Evolutionary conservation across 2,329 filamentous ascomycete genomes (phyloP).

Genomic region (Corynespora cassiicola): DNA sequence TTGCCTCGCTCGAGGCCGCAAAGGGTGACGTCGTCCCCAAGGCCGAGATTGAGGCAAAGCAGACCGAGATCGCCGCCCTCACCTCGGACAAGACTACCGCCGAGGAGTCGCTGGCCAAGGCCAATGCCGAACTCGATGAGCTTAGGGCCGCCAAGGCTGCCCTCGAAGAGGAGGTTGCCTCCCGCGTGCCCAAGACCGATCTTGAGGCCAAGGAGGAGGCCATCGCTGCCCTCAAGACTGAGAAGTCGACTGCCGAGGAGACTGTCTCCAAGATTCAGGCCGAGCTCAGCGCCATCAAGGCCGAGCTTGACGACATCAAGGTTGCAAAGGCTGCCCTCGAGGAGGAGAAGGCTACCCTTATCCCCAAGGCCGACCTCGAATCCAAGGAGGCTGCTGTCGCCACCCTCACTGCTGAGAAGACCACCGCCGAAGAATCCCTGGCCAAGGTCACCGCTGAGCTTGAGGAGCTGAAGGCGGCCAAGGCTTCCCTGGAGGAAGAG

Average conservation of each 20-base stretch:
- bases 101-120: slow-evolving; percentile 24
- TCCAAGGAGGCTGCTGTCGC: slow-evolving; percentile 31
- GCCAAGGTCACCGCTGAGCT: slow-evolving; percentile 20
- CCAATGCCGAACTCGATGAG: slow-evolving; percentile 22
- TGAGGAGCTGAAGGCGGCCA: slow-evolving; percentile 21
- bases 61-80: slow-evolving; percentile 31
- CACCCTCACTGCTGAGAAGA: slow-evolving; percentile 28
- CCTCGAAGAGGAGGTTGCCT: slow-evolving; percentile 15
- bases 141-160: slow-evolving; percentile 19
- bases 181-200: slow-evolving; percentile 29
- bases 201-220: slow-evolving; percentile 32
- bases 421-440: slow-evolving; percentile 19
- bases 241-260: slow-evolving; percentile 23
- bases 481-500: slow-evolving; percentile 1
- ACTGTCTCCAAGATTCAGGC: slow-evolving; percentile 18
- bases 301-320: slow-evolving; percentile 28
- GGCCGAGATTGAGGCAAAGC: slow-evolving; percentile 36
- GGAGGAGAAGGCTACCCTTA: slow-evolving; percentile 15
- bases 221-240: slow-evolving; percentile 29
- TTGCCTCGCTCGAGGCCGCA: slow-evolving; percentile 22
- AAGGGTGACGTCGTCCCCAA: slow-evolving; percentile 22
- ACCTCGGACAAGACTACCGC: slow-evolving; percentile 24
- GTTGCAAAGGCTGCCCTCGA: slow-evolving; percentile 15
- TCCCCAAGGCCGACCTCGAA: slow-evolving; percentile 34
- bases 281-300: slow-evolving; percentile 24